Evolutionary conservation across 1,284 basidiomycete genomes (phyloP), one percentile per base, ranked within the genome.

Genomic region (Heterobasidion occidentale): DNA sequence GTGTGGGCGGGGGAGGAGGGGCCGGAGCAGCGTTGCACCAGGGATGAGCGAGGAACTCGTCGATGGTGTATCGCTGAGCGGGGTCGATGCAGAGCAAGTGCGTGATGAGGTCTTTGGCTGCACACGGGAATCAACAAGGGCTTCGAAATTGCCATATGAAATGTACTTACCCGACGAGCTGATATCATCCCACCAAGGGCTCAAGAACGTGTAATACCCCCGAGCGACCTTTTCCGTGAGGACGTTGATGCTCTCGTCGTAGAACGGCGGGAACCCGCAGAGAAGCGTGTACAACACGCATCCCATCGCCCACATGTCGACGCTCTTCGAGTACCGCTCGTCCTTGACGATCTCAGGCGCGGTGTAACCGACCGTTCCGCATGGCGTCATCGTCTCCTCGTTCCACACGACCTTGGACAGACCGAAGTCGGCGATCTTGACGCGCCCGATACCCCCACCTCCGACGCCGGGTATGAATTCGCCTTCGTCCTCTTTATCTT

Each of bases 291-390:
- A 99, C 5, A 99, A 79, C 20, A 99, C 97, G 71, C 97, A 99
- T 35, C 97, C 97, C 45, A 99, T 76, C 3, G 97, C 97, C 97
- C 97, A 99, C 97, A 99, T 99, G 71, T 99, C 97, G 56, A 99
- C 97, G 65, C 90, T 93, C 76, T 98, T 98, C 70, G 89, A 93
- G 71, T 99, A 99, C 33, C 96, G 83, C 75, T 99, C 95, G 70
- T 99, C 97, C 75, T 98, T 98, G 67, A 99, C 97, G 61, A 99
- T 99, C 73, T 99, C 97, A 2, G 97, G 97, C 3, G 97, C 97
- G 2, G 97, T 99, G 74, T 99, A 99, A 5, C 97, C 97, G 34
- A 99, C 96, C 1, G 97, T 99, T 36, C 97, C 97, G 67, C 97
- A 99, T 19, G 97, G 97, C 33, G 97, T 99, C 90, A 94, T 97